A percentile compares a stretch with the other conserved stretches of the same genome.
Evolutionary conservation across 2,329 filamentous ascomycete species (phyloP).

Genomic region (Apiospora pterosperma): DNA sequence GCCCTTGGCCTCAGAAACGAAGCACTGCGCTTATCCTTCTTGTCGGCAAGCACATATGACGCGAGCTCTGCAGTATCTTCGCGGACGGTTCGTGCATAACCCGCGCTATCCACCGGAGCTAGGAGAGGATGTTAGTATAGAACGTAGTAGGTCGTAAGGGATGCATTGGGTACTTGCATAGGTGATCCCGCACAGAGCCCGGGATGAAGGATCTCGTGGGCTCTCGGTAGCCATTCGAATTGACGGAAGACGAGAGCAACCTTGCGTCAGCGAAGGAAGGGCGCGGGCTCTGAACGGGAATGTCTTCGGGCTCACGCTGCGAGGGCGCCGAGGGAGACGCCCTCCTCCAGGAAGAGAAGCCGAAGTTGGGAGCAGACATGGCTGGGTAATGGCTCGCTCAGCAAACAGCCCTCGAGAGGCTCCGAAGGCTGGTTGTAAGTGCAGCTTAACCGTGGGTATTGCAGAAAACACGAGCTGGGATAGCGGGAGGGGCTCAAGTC

Average conservation of each 20-base stretch:
- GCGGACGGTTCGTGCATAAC: slow-evolving; percentile 75
- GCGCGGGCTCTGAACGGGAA: slow-evolving; percentile 16
- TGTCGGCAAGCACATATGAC: slow-evolving; percentile 72
- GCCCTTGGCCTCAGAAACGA: slow-evolving; percentile 41
- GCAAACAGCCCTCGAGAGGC: not conserved
- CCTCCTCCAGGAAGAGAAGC: slow-evolving; percentile 48
- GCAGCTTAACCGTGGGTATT: not conserved
- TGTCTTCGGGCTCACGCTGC: slow-evolving; percentile 27
- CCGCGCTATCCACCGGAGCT: slow-evolving; percentile 63
- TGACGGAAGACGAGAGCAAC: slow-evolving; percentile 31
- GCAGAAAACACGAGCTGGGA: not conserved
- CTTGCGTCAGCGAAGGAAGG: slow-evolving; percentile 17
- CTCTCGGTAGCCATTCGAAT: slow-evolving; percentile 49
- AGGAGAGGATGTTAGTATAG: slow-evolving; percentile 14
- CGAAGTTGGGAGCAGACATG: slow-evolving; percentile 46
- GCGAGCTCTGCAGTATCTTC: slow-evolving; percentile 87
- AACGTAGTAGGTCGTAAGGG: not conserved
- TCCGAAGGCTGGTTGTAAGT: not conserved
- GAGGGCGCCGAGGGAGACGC: slow-evolving; percentile 32
- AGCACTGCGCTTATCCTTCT: slow-evolving; percentile 40
- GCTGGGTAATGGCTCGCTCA: slow-evolving; percentile 3
- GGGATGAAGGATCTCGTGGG: slow-evolving; percentile 72
- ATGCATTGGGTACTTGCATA: slow-evolving; percentile 40
- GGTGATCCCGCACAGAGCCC: slow-evolving; percentile 56
- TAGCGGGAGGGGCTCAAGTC: not conserved